phyloP scores from a whole-genome alignment of 495 filamentous ascomycete genomes.

The Sordaria brevicollis region DNA sequence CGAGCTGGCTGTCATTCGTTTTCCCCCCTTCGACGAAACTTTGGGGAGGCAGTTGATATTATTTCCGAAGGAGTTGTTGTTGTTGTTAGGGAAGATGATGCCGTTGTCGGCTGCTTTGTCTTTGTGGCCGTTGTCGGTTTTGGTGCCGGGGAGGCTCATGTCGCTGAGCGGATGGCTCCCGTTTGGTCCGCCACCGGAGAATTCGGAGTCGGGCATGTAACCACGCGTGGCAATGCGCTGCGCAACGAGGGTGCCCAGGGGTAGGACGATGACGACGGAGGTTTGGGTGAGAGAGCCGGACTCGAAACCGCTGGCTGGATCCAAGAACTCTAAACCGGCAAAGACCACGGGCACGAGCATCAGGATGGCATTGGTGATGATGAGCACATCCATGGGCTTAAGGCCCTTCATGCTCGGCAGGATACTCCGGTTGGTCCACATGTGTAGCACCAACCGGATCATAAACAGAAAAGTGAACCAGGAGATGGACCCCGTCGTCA shows the following conservation, averaged over 20 bases:
- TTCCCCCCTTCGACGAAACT: too few species aligned
- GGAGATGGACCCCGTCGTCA: slow-evolving; percentile 55
- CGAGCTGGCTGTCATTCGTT: background rate
- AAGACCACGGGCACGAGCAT: slow-evolving; percentile 77
- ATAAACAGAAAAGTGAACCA: slow-evolving; percentile 70
- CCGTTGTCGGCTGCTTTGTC: background rate
- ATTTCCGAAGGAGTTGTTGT: background rate
- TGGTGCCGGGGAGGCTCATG: background rate
- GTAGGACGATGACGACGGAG: slow-evolving; percentile 61
- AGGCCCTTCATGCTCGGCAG: slow-evolving; percentile 18
- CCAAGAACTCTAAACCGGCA: slow-evolving; percentile 49
- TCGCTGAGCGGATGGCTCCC: background rate
- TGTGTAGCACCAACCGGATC: slow-evolving; percentile 49
- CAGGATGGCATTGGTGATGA: slow-evolving; percentile 27
- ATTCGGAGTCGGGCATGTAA: background rate
- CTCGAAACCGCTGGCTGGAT: slow-evolving; percentile 30
- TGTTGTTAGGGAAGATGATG: background rate
- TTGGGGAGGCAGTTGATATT: background rate
- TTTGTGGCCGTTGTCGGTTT: background rate
- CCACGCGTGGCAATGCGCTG: slow-evolving; percentile 23
- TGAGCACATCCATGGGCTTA: slow-evolving; percentile 27
- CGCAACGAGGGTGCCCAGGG: slow-evolving; percentile 75
- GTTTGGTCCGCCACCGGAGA: background rate
- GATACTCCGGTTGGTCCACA: slow-evolving; percentile 20
- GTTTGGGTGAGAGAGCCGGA: slow-evolving; percentile 53